These are phyloP conservation scores for Triangularia setosa DNA, from an alignment of 2,329 filamentous ascomycete genomes.

Conservation along the genomic window DNA sequence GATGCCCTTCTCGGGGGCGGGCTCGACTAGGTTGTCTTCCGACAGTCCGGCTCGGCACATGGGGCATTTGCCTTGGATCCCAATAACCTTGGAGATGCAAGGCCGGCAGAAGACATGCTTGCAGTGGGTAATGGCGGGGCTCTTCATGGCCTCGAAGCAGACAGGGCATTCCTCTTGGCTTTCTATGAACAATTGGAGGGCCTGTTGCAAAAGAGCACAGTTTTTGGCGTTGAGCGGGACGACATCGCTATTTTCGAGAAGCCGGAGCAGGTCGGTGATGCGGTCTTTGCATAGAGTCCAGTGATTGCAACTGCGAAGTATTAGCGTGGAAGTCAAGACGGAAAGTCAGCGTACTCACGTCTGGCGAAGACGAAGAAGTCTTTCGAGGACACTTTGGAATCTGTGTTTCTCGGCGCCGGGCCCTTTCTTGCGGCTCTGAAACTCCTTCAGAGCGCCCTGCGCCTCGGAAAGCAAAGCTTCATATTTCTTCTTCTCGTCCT, in stretches of 20 bases:
- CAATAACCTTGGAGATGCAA: constrained; percentile 73
- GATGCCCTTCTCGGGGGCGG: constrained; percentile 51
- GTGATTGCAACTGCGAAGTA: constrained; percentile 63
- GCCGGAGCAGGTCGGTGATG: constrained; percentile 65
- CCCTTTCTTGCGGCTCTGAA: constrained; percentile 41
- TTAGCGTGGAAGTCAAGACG: constrained; percentile 26
- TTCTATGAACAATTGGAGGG: constrained; percentile 73
- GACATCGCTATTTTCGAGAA: constrained; percentile 63
- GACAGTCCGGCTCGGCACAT: constrained; percentile 72
- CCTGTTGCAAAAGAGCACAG: constrained; percentile 64
- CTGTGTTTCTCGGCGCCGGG: constrained; percentile 44
- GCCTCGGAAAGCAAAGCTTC: constrained; percentile 70
- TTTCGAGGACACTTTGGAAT: constrained; percentile 75
- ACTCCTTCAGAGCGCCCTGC: constrained; percentile 63
- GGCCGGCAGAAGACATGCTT: constrained; percentile 72
- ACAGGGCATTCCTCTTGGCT: constrained; percentile 79
- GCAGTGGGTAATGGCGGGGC: constrained; percentile 79
- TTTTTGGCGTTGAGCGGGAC: constrained; percentile 72
- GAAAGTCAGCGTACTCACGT: constrained; percentile 40
- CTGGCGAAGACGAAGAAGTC: constrained; percentile 77
- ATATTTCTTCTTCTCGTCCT: constrained; percentile 74
- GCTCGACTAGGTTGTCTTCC: constrained; percentile 59
- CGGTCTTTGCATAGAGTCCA: constrained; percentile 77
- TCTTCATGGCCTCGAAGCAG: constrained; percentile 68
- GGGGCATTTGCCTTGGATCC: constrained; percentile 74